Percentiles rank a stretch among this genome's conserved stretches.
Evolutionary conservation across 345 rosid genomes (phyloP).

Genomic region (Gossypium herbaceum): DNA sequence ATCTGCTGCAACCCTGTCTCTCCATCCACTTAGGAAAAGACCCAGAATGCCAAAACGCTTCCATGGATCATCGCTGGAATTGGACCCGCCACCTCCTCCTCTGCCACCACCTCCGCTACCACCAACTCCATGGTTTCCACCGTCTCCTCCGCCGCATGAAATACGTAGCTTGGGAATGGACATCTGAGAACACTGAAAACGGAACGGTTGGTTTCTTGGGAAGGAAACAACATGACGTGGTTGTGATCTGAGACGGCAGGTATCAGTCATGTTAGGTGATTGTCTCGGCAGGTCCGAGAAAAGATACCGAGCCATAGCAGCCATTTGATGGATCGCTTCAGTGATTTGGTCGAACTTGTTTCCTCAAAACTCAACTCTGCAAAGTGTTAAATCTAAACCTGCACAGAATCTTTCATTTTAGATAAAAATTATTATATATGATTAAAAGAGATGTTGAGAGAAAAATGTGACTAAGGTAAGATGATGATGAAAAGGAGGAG

Average conservation of each 20-base stretch:
- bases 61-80: conserved; percentile 24
- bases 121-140: conserved; percentile 35
- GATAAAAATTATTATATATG: no score
- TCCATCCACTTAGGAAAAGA: conserved; percentile 75
- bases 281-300: conserved; percentile 25
- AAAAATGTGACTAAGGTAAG: not conserved
- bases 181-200: conserved; percentile 24
- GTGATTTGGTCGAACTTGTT: not conserved
- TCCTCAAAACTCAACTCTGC: not conserved
- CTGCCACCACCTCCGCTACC: conserved; percentile 24
- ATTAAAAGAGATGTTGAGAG: not conserved
- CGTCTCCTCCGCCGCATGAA: conserved; percentile 35
- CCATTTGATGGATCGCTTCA: conserved; percentile 6
- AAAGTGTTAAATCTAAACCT: no score
- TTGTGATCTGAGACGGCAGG: conserved; percentile 18
- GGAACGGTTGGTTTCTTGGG: conserved; percentile 25
- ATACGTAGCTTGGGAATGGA: conserved; percentile 21
- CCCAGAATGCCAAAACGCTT: conserved; percentile 53
- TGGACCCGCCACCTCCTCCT: conserved; percentile 19
- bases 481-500: no score
- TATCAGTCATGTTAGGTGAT: conserved; percentile 16
- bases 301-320: conserved; percentile 41
- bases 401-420: no score
- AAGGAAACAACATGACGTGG: not conserved
- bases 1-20: conserved; percentile 87